A percentile compares a stretch with the other conserved stretches of the same genome.
Conservation (phyloP, 345 rosid species). For the Conringia planisiliqua region DNA sequence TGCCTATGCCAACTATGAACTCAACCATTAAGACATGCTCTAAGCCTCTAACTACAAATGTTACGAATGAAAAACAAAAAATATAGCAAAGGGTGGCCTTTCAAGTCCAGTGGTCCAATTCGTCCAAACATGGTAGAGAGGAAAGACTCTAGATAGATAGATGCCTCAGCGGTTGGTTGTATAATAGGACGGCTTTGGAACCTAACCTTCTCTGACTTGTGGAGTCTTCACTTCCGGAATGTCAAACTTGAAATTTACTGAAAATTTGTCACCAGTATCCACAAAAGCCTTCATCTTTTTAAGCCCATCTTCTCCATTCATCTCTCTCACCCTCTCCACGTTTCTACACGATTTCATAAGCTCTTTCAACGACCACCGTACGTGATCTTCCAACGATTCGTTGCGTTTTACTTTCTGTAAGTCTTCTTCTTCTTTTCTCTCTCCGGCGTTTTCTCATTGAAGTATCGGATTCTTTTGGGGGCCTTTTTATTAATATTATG, state of each 20-base stretch:
- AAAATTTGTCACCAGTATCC: not conserved
- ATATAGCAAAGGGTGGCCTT: not conserved
- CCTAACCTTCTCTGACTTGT: constrained; percentile 15
- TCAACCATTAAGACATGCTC: not conserved
- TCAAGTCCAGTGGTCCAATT: not conserved
- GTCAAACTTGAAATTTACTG: not conserved
- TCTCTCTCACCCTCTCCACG: not conserved
- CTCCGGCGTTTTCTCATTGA: too few species aligned
- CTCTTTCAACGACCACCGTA: not conserved
- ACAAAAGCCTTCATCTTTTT: not conserved
- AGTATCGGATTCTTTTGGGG: too few species aligned
- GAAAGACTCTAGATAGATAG: not conserved
- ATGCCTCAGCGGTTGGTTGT: not conserved
- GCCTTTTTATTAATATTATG: not conserved
- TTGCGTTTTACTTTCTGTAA: not conserved
- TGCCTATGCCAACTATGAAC: not conserved
- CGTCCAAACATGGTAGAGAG: not conserved
- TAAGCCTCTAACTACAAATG: not conserved
- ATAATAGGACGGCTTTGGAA: constrained; percentile 14
- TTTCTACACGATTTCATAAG: not conserved
- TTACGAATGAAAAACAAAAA: not conserved
- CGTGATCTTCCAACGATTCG: not conserved
- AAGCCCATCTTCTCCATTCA: constrained; percentile 1
- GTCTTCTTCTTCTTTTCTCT: not conserved
- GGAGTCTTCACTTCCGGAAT: not conserved